phyloP scores from a whole-genome alignment of 148 eudicot genomes.

The Agrostemma githago region DNA sequence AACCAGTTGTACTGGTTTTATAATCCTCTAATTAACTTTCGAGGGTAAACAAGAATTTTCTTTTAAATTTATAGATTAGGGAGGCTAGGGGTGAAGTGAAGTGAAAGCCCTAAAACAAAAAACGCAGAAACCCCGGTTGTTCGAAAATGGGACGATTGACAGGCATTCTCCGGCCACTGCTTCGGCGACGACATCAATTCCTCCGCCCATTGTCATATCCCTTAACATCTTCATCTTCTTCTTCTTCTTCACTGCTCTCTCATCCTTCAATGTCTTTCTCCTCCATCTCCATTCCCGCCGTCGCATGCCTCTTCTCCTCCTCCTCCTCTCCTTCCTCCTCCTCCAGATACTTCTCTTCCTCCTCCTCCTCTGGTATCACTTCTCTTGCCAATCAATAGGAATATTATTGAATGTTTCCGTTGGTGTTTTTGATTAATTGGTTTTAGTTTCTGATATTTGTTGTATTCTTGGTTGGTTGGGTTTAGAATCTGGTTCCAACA shows the following conservation, averaged over 20 bases:
- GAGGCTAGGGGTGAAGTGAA: background rate
- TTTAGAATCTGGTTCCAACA: conserved; percentile 47
- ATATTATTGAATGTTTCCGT: background rate
- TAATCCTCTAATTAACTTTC: no score
- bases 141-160: background rate
- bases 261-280: conserved; percentile 12
- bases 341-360: conserved; percentile 24
- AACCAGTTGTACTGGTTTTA: no score
- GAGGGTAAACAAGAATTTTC: no score
- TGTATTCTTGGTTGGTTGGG: conserved; percentile 4
- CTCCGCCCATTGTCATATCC: conserved; percentile 3
- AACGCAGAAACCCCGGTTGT: no score
- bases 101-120: background rate
- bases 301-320: conserved; percentile 23
- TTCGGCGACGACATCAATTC: background rate
- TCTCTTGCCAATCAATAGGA: background rate
- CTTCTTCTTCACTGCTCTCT: background rate
- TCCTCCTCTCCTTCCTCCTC: conserved; percentile 8
- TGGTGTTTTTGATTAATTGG: no score
- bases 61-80: background rate
- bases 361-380: conserved; percentile 22
- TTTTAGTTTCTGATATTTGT: background rate
- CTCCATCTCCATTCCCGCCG: conserved; percentile 19
- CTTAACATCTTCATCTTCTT: background rate
- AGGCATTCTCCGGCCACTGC: background rate